Percentiles rank a stretch among this genome's conserved stretches.
phyloP scores from a whole-genome alignment of 1,284 basidiomycete genomes.

The Cutaneotrichosporon arboriforme region DNA sequence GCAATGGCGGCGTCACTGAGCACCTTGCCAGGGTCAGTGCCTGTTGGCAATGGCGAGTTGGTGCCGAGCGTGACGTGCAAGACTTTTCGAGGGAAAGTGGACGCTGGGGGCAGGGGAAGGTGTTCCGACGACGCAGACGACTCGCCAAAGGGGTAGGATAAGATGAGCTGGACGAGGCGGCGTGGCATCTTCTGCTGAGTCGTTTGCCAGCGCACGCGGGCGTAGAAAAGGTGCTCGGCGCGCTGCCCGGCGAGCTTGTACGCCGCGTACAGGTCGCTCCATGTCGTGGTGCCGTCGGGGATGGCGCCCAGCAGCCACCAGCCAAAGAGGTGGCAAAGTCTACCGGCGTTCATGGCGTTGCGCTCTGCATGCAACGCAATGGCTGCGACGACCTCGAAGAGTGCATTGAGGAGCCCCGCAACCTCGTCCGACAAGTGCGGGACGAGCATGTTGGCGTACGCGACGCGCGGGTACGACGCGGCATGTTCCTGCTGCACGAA shows the following conservation, averaged over 20 bases:
- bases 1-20: slow-evolving; percentile 17
- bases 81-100: slow-evolving; percentile 27
- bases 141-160: slow-evolving; percentile 36
- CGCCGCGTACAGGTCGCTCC: slow-evolving; percentile 30
- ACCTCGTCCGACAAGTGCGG: slow-evolving; percentile 15
- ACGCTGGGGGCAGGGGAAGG: slow-evolving; percentile 28
- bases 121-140: slow-evolving; percentile 24
- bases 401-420: slow-evolving; percentile 22
- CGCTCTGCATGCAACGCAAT: slow-evolving; percentile 31
- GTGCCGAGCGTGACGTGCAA: slow-evolving; percentile 27
- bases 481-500: slow-evolving; percentile 37
- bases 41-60: slow-evolving; percentile 10
- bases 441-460: slow-evolving; percentile 27
- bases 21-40: slow-evolving; percentile 16
- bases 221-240: slow-evolving; percentile 37
- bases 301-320: slow-evolving; percentile 33
- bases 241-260: slow-evolving; percentile 32
- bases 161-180: slow-evolving; percentile 30
- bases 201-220: slow-evolving; percentile 38
- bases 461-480: slow-evolving; percentile 30
- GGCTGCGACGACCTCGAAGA: slow-evolving; percentile 35
- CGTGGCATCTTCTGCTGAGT: slow-evolving; percentile 31
- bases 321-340: slow-evolving; percentile 30
- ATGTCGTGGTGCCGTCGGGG: slow-evolving; percentile 11
- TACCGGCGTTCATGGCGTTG: slow-evolving; percentile 30